These are phyloP conservation scores for Russula sp. DNA, from an alignment of 768 basidiomycete species.

Conservation along the genomic window DNA sequence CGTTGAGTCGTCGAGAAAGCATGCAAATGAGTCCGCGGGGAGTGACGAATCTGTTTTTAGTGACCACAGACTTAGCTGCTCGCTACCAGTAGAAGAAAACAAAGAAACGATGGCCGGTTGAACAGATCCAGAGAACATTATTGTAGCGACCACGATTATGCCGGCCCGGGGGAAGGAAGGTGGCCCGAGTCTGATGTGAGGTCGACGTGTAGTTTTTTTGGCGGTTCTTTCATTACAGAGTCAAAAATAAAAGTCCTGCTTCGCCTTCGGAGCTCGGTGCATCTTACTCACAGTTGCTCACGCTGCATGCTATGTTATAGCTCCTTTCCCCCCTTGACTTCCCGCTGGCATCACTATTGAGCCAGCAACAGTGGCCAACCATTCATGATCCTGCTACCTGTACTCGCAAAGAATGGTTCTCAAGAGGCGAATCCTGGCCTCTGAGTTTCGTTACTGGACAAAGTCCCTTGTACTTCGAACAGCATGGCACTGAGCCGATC, in stretches of 20 bases:
- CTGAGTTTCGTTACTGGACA: constrained; percentile 51
- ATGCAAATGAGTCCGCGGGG: constrained; percentile 58
- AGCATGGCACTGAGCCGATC: constrained; percentile 59
- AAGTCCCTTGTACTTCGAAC: constrained; percentile 75
- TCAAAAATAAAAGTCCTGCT: too few relatives aligned
- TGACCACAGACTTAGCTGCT: constrained; percentile 55
- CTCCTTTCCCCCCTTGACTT: too few relatives aligned
- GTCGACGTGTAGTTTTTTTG: too few relatives aligned
- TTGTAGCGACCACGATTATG: too few relatives aligned
- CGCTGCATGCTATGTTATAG: too few relatives aligned
- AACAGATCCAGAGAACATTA: constrained; percentile 52
- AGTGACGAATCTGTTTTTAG: constrained; percentile 42
- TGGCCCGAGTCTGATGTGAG: too few relatives aligned
- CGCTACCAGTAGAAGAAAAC: constrained; percentile 66
- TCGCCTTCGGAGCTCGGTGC: too few relatives aligned
- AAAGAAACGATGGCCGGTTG: constrained; percentile 64
- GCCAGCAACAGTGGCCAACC: constrained; percentile 31
- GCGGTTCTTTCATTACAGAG: too few relatives aligned
- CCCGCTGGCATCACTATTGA: background rate
- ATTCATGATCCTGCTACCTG: constrained; percentile 58
- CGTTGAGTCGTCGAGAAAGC: constrained; percentile 53
- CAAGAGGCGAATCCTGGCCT: too few relatives aligned
- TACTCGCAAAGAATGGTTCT: constrained; percentile 42
- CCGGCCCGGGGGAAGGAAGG: too few relatives aligned
- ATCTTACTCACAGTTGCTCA: too few relatives aligned